These are phyloP conservation scores for Endocarpon pusillum DNA, from an alignment of 495 filamentous ascomycete genomes.

Conservation along the genomic window DNA sequence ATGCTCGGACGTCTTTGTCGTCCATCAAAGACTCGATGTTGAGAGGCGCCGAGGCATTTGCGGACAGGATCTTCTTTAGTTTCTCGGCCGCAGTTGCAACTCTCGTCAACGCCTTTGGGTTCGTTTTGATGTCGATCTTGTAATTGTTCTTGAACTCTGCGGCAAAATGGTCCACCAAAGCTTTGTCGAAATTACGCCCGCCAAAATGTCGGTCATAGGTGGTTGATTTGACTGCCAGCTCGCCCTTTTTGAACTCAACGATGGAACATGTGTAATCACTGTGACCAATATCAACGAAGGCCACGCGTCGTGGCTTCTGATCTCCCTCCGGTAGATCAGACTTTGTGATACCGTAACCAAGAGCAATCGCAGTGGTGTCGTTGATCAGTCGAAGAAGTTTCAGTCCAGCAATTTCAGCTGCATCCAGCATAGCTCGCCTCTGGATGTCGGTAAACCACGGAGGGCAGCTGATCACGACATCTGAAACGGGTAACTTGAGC, in stretches of 20 bases:
- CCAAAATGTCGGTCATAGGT: slow-evolving; percentile 92
- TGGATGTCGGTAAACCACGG: slow-evolving; percentile 96
- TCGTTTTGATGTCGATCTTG: slow-evolving; percentile 74
- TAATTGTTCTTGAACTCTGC: slow-evolving; percentile 89
- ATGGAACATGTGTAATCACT: slow-evolving; percentile 88
- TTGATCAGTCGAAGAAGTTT: slow-evolving; percentile 91
- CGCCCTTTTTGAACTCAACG: slow-evolving; percentile 94
- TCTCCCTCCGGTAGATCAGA: slow-evolving; percentile 73
- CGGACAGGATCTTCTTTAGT: slow-evolving; percentile 96
- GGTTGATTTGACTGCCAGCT: slow-evolving; percentile 85
- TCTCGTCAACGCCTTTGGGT: slow-evolving; percentile 76
- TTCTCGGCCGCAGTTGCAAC: slow-evolving; percentile 83
- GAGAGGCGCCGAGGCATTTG: slow-evolving; percentile 82
- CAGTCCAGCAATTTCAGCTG: slow-evolving; percentile 83
- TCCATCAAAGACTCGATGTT: slow-evolving; percentile 99
- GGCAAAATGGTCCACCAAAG: slow-evolving; percentile 83
- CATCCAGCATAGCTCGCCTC: slow-evolving; percentile 76
- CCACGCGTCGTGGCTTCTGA: slow-evolving; percentile 83
- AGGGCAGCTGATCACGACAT: slow-evolving; percentile 86
- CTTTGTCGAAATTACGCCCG: slow-evolving; percentile 92
- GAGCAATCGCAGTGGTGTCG: slow-evolving; percentile 89
- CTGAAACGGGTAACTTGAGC: slow-evolving; percentile 81
- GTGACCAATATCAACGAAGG: slow-evolving; percentile 91
- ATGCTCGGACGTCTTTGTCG: slow-evolving; percentile 73
- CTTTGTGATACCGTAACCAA: slow-evolving; percentile 97